phyloP scores from a whole-genome alignment of 345 rosid genomes.

The Kandelia obovata region DNA sequence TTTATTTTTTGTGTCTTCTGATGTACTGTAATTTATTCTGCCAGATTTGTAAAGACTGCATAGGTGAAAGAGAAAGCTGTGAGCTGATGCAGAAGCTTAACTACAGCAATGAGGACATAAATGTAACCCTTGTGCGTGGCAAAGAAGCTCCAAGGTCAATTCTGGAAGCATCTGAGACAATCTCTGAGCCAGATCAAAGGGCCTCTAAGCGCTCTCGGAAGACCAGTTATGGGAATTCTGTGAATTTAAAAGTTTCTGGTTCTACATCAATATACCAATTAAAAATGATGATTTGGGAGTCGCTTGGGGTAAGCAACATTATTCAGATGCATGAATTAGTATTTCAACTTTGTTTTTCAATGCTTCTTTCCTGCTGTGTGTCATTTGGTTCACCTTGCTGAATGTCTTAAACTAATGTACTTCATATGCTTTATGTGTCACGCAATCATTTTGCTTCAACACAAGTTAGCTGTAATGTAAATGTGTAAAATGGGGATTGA shows the following conservation, averaged over 20 bases:
- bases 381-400: neutral
- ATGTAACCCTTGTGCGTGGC: conserved; percentile 70
- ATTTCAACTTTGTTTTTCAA: conserved; percentile 8
- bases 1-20: conserved; percentile 2
- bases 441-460: too few relatives aligned
- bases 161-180: conserved; percentile 67
- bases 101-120: conserved; percentile 69
- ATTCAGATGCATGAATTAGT: neutral
- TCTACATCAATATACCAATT: conserved; percentile 81
- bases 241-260: conserved; percentile 82
- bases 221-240: conserved; percentile 64
- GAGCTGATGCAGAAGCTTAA: conserved; percentile 83
- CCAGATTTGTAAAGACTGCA: conserved; percentile 85
- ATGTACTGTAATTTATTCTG: conserved; percentile 12
- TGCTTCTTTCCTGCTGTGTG: neutral
- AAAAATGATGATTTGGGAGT: conserved; percentile 99
- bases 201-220: conserved; percentile 83
- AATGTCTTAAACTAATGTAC: too few relatives aligned
- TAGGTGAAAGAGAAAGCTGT: conserved; percentile 91
- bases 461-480: too few relatives aligned
- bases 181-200: conserved; percentile 70
- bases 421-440: too few relatives aligned
- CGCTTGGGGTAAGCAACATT: conserved; percentile 75
- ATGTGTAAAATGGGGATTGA: too few relatives aligned
- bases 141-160: conserved; percentile 93